phyloP scores from a whole-genome alignment of 2,329 filamentous ascomycete species.

The Cryphonectria japonica region DNA sequence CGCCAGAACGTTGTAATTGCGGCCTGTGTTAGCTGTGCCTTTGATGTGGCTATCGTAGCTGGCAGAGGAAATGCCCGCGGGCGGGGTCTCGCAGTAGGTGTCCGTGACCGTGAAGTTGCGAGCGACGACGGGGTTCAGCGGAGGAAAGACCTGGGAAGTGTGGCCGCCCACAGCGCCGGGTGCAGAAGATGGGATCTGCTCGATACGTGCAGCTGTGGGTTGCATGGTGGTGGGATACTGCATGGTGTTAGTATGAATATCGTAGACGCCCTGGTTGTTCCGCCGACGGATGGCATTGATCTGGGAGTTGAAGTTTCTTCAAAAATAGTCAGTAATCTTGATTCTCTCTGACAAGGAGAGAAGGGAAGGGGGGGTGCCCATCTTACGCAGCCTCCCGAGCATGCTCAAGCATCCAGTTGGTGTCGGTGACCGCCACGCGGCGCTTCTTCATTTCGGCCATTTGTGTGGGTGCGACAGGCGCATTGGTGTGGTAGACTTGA shows the following conservation, averaged over 20 bases:
- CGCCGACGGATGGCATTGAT: conserved; percentile 70
- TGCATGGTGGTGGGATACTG: conserved; percentile 89
- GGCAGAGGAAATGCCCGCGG: conserved; percentile 49
- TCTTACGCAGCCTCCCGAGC: conserved; percentile 84
- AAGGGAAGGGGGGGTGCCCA: background rate
- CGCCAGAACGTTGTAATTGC: conserved; percentile 50
- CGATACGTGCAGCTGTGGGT: conserved; percentile 83
- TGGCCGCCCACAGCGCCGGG: conserved; percentile 36
- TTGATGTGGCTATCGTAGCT: conserved; percentile 49
- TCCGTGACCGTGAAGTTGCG: conserved; percentile 63
- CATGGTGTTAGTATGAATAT: conserved; percentile 91
- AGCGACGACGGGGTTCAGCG: conserved; percentile 52
- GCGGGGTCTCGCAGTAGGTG: conserved; percentile 56
- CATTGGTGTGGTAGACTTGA: conserved; percentile 87
- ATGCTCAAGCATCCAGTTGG: conserved; percentile 97
- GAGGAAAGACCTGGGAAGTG: conserved; percentile 47
- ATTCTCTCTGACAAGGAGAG: background rate
- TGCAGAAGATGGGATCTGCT: conserved; percentile 62
- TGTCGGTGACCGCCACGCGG: conserved; percentile 85
- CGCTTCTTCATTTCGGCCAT: conserved; percentile 77
- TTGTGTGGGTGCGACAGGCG: conserved; percentile 74
- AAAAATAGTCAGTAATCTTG: background rate
- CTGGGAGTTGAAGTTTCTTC: conserved; percentile 80
- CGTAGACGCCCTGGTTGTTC: conserved; percentile 80
- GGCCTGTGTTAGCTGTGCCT: conserved; percentile 39